phyloP scores from a whole-genome alignment of 1,284 basidiomycete species.

The Trametes polyzona region DNA sequence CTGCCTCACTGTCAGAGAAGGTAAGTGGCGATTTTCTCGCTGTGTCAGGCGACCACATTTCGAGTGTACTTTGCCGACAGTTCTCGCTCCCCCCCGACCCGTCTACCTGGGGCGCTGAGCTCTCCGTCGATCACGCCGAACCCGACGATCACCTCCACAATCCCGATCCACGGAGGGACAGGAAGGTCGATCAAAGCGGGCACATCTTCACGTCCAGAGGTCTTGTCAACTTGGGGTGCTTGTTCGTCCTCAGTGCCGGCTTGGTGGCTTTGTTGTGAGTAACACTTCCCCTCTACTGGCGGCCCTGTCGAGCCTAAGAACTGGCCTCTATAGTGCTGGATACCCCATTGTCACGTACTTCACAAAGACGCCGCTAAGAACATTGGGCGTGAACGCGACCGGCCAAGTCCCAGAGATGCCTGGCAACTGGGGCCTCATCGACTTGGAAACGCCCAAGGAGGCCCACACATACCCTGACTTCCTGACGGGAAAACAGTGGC shows the following conservation, averaged over 20 bases:
- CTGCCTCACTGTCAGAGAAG: slow-evolving; percentile 43
- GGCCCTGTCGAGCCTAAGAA: too few relatives aligned
- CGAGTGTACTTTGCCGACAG: slow-evolving; percentile 41
- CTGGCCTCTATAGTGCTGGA: slow-evolving; percentile 61
- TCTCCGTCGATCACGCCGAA: slow-evolving; percentile 60
- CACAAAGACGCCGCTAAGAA: slow-evolving; percentile 57
- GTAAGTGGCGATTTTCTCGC: slow-evolving; percentile 24
- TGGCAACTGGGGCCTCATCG: slow-evolving; percentile 75
- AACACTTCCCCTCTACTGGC: slow-evolving; percentile 11
- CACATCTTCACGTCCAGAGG: slow-evolving; percentile 76
- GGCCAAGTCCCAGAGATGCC: slow-evolving; percentile 72
- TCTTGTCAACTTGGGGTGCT: slow-evolving; percentile 76
- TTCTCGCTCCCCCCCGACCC: slow-evolving; percentile 78
- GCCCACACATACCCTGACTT: slow-evolving; percentile 64
- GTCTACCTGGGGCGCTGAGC: slow-evolving; percentile 66
- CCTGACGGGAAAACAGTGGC: slow-evolving; percentile 50
- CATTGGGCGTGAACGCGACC: slow-evolving; percentile 78
- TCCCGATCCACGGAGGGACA: slow-evolving; percentile 75
- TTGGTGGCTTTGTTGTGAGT: slow-evolving; percentile 77
- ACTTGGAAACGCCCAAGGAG: slow-evolving; percentile 71
- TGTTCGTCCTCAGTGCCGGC: slow-evolving; percentile 64
- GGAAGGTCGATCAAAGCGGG: slow-evolving; percentile 61
- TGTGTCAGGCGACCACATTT: too few relatives aligned
- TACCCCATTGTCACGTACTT: slow-evolving; percentile 83
- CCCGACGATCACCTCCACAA: slow-evolving; percentile 77